Conservation (phyloP, 148 eudicot genomes). For the Camellia lanceoleosa region DNA sequence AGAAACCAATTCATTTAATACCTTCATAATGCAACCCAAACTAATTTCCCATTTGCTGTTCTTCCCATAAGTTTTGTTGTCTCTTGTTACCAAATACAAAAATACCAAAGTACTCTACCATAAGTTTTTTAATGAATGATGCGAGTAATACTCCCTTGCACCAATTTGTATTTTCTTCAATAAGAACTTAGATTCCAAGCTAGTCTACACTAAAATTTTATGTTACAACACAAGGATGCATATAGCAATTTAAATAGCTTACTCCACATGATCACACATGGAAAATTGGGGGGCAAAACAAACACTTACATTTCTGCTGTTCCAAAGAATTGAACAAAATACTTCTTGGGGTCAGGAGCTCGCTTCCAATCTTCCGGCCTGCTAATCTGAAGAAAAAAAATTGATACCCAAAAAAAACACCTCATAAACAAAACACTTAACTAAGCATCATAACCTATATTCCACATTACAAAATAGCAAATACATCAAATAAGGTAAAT, state of each 20-base stretch:
- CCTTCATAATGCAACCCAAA: neutral
- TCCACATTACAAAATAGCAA: neutral
- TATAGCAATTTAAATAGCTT: neutral
- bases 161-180: too few relatives aligned
- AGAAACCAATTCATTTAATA: neutral
- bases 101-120: too few relatives aligned
- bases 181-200: neutral
- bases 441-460: neutral
- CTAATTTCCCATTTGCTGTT: neutral
- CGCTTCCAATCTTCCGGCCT: conserved; percentile 80
- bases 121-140: too few relatives aligned
- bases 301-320: conserved; percentile 89
- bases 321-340: conserved; percentile 88
- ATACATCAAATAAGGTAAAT: conserved; percentile 3
- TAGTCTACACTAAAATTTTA: neutral
- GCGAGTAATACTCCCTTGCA: neutral
- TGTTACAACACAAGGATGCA: neutral
- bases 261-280: neutral
- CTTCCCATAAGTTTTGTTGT: neutral
- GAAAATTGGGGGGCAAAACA: neutral
- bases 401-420: conserved; percentile 19
- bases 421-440: neutral
- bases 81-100: neutral
- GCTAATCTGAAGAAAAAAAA: conserved; percentile 61
- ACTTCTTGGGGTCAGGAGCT: conserved; percentile 78